These are phyloP conservation scores for Fraxinus cuspidata DNA, from an alignment of 257 asterid species.

Conservation along the genomic window DNA sequence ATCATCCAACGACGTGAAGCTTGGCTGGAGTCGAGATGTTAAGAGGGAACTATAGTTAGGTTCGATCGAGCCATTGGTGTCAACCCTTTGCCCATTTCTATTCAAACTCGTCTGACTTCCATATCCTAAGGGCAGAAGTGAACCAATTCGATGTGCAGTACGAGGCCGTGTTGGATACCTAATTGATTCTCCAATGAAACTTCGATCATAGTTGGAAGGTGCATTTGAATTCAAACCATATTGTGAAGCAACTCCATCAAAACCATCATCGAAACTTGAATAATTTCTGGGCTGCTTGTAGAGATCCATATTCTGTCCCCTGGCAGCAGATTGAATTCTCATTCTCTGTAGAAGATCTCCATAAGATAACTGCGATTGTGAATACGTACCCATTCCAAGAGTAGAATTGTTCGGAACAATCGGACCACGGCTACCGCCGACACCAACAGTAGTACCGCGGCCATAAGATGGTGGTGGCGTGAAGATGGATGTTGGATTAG, in stretches of 20 bases:
- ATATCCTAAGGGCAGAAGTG: not conserved
- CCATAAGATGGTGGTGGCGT: not conserved
- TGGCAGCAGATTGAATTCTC: conserved; percentile 1
- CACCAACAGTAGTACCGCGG: not conserved
- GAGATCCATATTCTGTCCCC: not conserved
- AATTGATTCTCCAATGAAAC: not conserved
- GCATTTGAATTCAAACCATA: not conserved
- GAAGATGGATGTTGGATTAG: not conserved
- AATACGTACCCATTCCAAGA: not conserved
- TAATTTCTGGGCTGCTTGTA: not conserved
- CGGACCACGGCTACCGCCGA: not conserved
- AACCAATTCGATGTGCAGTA: not conserved
- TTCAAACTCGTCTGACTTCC: not conserved
- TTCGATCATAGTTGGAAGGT: not conserved
- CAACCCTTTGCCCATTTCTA: not conserved
- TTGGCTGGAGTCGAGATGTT: not conserved
- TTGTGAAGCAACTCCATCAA: not conserved
- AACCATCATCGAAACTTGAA: not conserved
- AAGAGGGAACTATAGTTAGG: not conserved
- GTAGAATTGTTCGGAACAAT: not conserved
- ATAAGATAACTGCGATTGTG: not conserved
- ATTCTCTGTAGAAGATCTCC: not conserved
- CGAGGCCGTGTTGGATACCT: not conserved
- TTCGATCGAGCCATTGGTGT: not conserved
- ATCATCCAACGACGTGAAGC: conserved; percentile 18